phyloP scores from a whole-genome alignment of 192 early-diverging fungal genomes.

The Dissophora ornata region DNA sequence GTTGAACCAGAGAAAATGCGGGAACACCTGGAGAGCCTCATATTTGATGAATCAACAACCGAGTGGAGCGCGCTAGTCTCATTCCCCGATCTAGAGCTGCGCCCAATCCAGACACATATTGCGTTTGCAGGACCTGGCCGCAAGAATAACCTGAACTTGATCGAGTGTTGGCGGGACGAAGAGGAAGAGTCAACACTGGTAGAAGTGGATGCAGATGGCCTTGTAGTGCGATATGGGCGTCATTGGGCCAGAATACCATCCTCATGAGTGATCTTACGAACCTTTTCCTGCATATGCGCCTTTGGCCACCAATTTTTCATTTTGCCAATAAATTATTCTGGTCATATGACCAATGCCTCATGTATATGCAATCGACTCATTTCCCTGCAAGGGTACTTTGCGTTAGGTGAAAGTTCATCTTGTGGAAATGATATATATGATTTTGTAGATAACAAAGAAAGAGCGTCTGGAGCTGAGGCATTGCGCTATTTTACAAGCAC shows the following conservation, averaged over 20 bases:
- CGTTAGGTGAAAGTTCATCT: too few relatives aligned
- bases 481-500: too few relatives aligned
- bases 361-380: too few relatives aligned
- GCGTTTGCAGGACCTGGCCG: constrained; percentile 35
- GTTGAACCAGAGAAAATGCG: constrained; percentile 43
- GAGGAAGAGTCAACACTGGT: constrained; percentile 28
- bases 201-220: constrained; percentile 32
- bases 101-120: constrained; percentile 17
- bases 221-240: constrained; percentile 31
- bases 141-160: constrained; percentile 11
- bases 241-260: constrained; percentile 37
- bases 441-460: too few relatives aligned
- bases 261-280: constrained; percentile 14
- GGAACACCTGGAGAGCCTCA: constrained; percentile 20
- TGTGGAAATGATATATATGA: too few relatives aligned
- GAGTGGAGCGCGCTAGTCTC: constrained; percentile 36
- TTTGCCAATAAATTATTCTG: background rate
- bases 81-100: constrained; percentile 35
- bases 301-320: too few relatives aligned
- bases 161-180: constrained; percentile 47
- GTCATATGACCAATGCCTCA: too few relatives aligned
- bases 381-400: too few relatives aligned
- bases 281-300: background rate
- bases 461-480: too few relatives aligned
- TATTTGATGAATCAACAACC: constrained; percentile 24